Evolutionary conservation across 2,329 filamentous ascomycete species (phyloP).

Genomic region (Coniella vitis): DNA sequence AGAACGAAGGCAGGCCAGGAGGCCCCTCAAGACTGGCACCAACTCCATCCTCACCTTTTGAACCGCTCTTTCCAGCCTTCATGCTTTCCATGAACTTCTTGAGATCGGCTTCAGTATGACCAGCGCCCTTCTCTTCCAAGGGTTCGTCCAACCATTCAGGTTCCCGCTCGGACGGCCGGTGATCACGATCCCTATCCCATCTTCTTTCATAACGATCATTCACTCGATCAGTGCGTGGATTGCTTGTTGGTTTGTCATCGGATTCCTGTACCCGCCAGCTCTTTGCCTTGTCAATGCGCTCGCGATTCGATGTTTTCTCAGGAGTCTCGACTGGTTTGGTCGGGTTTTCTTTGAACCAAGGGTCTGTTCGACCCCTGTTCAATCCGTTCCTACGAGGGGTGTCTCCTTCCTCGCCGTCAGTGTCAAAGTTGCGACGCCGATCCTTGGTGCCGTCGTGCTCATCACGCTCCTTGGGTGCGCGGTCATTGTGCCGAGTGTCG

Average conservation of each 20-base stretch:
- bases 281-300: slow-evolving; percentile 52
- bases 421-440: slow-evolving; percentile 44
- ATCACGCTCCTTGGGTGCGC: slow-evolving; percentile 45
- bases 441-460: slow-evolving; percentile 48
- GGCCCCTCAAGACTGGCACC: background rate
- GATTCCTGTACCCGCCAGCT: slow-evolving; percentile 52
- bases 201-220: slow-evolving; percentile 42
- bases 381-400: slow-evolving; percentile 57
- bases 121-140: slow-evolving; percentile 60
- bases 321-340: slow-evolving; percentile 26
- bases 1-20: slow-evolving; percentile 21
- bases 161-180: slow-evolving; percentile 61
- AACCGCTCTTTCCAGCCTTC: slow-evolving; percentile 56
- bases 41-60: slow-evolving; percentile 29
- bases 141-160: slow-evolving; percentile 86
- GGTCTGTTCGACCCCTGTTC: slow-evolving; percentile 59
- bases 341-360: slow-evolving; percentile 61
- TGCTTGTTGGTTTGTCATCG: slow-evolving; percentile 28
- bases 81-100: slow-evolving; percentile 90
- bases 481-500: slow-evolving; percentile 36
- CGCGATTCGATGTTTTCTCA: slow-evolving; percentile 36
- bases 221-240: slow-evolving; percentile 49
- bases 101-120: slow-evolving; percentile 83
- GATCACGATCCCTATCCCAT: slow-evolving; percentile 49
- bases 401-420: slow-evolving; percentile 45